Percentiles rank a stretch among this genome's conserved stretches.
Evolutionary conservation across 768 basidiomycete species (phyloP).

Genomic region (Strobilomyces echinocephalus): DNA sequence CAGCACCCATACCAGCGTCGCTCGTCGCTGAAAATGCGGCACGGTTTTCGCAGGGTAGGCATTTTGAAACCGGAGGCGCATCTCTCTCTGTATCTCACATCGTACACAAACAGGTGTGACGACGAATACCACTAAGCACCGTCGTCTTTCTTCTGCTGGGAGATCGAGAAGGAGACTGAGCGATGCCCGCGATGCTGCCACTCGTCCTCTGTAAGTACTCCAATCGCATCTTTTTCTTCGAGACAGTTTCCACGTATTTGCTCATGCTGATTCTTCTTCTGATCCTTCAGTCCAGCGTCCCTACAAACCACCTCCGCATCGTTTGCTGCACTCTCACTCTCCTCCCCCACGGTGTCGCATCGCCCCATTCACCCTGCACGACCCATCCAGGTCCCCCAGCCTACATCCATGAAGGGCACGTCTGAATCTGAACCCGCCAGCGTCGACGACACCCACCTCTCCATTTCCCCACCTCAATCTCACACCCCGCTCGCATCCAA

Average conservation of each 20-base stretch:
- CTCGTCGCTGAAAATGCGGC: slow-evolving; percentile 17
- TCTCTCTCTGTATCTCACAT: not conserved
- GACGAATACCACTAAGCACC: slow-evolving; percentile 48
- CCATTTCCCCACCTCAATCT: slow-evolving; percentile 9
- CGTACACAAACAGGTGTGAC: slow-evolving; percentile 12
- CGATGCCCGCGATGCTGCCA: slow-evolving; percentile 75
- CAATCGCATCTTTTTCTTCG: not conserved
- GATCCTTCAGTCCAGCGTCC: slow-evolving; percentile 30
- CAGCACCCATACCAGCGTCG: slow-evolving; percentile 41
- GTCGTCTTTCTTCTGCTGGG: slow-evolving; percentile 66
- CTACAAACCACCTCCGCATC: slow-evolving; percentile 36
- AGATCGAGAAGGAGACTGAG: slow-evolving; percentile 67
- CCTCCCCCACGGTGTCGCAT: slow-evolving; percentile 35
- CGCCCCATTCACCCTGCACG: slow-evolving; percentile 13
- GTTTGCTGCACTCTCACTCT: slow-evolving; percentile 39
- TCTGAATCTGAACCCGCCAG: slow-evolving; percentile 7
- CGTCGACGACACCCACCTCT: slow-evolving; percentile 16
- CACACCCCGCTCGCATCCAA: slow-evolving; percentile 2
- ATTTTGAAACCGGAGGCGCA: not conserved
- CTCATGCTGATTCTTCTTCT: not conserved
- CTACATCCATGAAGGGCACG: not conserved
- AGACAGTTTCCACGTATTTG: no score
- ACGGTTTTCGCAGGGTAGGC: slow-evolving; percentile 17
- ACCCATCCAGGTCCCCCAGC: slow-evolving; percentile 7
- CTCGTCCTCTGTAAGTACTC: slow-evolving; percentile 62